phyloP scores from a whole-genome alignment of 2,329 filamentous ascomycete species.

The Parastagonospora avenae region DNA sequence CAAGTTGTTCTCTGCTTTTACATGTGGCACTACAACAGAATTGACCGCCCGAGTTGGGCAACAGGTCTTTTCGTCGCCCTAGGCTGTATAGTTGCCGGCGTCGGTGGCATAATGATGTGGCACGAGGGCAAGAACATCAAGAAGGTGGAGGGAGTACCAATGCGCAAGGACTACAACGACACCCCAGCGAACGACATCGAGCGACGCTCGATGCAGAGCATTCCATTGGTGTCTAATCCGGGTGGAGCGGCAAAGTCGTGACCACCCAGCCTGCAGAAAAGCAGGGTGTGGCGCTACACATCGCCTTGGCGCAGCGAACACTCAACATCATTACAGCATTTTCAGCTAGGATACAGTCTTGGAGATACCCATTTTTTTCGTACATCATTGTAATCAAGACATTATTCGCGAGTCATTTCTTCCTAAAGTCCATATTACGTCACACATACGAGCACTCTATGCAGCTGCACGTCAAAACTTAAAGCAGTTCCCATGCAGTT shows the following conservation, averaged over 20 bases:
- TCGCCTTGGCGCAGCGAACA: slow-evolving; percentile 2
- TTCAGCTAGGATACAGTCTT: not conserved
- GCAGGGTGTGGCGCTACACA: slow-evolving; percentile 2
- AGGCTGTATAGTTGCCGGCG: slow-evolving; percentile 70
- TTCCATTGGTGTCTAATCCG: slow-evolving; percentile 21
- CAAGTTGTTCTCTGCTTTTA: slow-evolving; percentile 75
- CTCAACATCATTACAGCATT: slow-evolving; percentile 2
- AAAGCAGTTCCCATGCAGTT: slow-evolving; percentile 1
- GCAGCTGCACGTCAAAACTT: not conserved
- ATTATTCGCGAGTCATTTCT: not conserved
- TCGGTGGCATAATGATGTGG: slow-evolving; percentile 73
- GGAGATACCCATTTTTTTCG: slow-evolving; percentile 3
- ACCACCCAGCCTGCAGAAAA: slow-evolving; percentile 3
- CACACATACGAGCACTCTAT: not conserved
- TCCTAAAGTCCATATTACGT: not conserved
- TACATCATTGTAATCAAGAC: slow-evolving; percentile 1
- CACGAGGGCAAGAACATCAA: slow-evolving; percentile 64
- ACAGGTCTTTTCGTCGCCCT: slow-evolving; percentile 79
- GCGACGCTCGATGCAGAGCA: slow-evolving; percentile 21
- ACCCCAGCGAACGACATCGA: slow-evolving; percentile 27
- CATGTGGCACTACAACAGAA: slow-evolving; percentile 82
- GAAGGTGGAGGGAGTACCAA: slow-evolving; percentile 45
- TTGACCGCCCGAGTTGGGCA: slow-evolving; percentile 76
- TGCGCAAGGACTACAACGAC: slow-evolving; percentile 29
- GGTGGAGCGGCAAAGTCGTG: slow-evolving; percentile 26